Percentiles rank a stretch among this genome's conserved stretches.
These are phyloP conservation scores for Lasiodiplodia sp. DNA, from an alignment of 2,329 filamentous ascomycete species.

Conservation along the genomic window DNA sequence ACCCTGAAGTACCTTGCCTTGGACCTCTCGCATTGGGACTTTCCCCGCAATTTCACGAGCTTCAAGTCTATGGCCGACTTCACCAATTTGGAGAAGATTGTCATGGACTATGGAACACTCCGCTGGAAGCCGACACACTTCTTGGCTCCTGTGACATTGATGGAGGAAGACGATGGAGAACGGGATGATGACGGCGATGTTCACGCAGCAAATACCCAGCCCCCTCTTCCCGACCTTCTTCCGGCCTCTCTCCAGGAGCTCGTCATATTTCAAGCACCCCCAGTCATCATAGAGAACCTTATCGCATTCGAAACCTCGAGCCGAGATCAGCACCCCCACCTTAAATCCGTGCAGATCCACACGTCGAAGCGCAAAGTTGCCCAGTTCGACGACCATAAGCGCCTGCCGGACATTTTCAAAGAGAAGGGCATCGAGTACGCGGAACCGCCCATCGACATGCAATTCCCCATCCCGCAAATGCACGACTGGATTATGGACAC, in stretches of 20 bases:
- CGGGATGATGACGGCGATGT: not conserved
- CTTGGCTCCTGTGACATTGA: not conserved
- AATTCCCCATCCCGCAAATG: constrained; percentile 21
- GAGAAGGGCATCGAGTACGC: constrained; percentile 16
- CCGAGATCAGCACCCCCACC: not conserved
- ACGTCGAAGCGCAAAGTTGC: not conserved
- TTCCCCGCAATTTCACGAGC: constrained; percentile 1
- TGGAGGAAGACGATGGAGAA: not conserved
- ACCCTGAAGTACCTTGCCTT: constrained; percentile 25
- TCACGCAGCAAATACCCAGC: constrained; percentile 7
- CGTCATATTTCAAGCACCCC: constrained; percentile 15
- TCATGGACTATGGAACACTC: constrained; percentile 26
- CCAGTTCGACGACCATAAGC: not conserved
- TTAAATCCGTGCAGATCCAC: constrained; percentile 3
- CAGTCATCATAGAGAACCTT: constrained; percentile 25
- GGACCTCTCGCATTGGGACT: constrained; percentile 23
- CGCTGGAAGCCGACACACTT: constrained; percentile 5
- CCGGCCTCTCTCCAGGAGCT: constrained; percentile 13
- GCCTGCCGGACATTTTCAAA: not conserved
- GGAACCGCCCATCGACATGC: constrained; percentile 1
- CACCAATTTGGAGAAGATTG: constrained; percentile 6
- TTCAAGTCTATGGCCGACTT: constrained; percentile 21
- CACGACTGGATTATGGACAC: constrained; percentile 10
- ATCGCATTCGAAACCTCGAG: constrained; percentile 1
- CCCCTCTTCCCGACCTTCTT: constrained; percentile 14